Conservation (phyloP, 768 basidiomycete species). For the Naganishia friedmannii region DNA sequence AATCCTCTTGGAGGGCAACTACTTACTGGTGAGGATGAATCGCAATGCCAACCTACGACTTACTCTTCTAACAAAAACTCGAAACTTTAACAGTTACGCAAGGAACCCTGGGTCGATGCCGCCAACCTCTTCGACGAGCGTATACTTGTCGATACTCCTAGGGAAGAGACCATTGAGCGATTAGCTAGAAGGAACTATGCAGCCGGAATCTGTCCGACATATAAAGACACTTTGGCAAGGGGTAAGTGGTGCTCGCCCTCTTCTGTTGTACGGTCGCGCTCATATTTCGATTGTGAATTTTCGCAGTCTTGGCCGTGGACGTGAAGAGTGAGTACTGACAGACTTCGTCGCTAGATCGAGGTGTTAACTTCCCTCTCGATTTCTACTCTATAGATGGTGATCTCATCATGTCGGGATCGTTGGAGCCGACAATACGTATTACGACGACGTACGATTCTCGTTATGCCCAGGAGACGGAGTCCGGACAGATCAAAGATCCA, state of each 20-base stretch:
- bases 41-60: no score
- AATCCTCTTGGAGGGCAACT: slow-evolving; percentile 75
- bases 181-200: slow-evolving; percentile 21
- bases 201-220: slow-evolving; percentile 20
- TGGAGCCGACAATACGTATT: slow-evolving; percentile 21
- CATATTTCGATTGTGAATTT: background rate
- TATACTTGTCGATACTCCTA: slow-evolving; percentile 1
- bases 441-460: background rate
- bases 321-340: background rate
- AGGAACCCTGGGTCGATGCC: slow-evolving; percentile 11
- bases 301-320: slow-evolving; percentile 20
- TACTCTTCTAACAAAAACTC: background rate
- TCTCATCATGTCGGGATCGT: slow-evolving; percentile 13
- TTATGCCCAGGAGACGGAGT: background rate
- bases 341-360: no score
- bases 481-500: background rate
- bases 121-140: slow-evolving; percentile 19
- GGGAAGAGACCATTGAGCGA: slow-evolving; percentile 21
- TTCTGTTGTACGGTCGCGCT: background rate
- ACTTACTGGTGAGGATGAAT: background rate
- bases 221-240: slow-evolving; percentile 18
- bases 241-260: background rate
- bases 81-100: background rate
- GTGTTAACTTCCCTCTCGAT: no score
- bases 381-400: slow-evolving; percentile 7